phyloP scores from a whole-genome alignment of 169 alveolate species.

The Theileria luwenshuni region DNA sequence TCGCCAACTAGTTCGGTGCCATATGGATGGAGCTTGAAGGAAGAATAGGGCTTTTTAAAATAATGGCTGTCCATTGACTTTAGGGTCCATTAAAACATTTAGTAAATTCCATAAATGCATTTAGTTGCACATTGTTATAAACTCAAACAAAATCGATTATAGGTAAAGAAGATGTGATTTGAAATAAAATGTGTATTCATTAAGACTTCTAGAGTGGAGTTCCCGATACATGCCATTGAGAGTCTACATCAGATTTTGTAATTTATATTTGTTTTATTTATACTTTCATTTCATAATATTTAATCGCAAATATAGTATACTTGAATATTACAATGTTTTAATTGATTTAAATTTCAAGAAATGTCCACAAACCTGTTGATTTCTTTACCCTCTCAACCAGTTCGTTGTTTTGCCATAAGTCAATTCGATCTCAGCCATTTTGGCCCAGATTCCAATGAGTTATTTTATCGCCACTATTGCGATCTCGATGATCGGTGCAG shows the following conservation, averaged over 20 bases:
- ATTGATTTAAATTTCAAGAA: background rate
- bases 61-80: constrained; percentile 3
- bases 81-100: background rate
- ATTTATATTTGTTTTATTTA: background rate
- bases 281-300: background rate
- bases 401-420: constrained; percentile 21
- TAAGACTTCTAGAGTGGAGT: background rate
- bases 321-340: background rate
- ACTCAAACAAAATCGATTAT: background rate
- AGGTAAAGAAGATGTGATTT: background rate
- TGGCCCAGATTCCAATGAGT: background rate
- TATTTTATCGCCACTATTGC: constrained; percentile 11
- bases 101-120: constrained; percentile 8
- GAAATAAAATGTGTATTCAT: background rate
- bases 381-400: constrained; percentile 20
- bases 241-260: background rate
- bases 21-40: constrained; percentile 2
- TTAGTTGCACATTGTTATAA: constrained; percentile 6
- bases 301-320: background rate
- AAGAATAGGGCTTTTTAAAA: background rate
- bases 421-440: constrained; percentile 1
- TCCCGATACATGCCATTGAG: background rate
- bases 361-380: constrained; percentile 19
- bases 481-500: constrained; percentile 5
- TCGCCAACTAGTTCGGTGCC: background rate